Percentiles rank a stretch among this genome's conserved stretches.
These are phyloP conservation scores for Gossypium schwendimanii DNA, from an alignment of 441 rosid species.

Conservation along the genomic window DNA sequence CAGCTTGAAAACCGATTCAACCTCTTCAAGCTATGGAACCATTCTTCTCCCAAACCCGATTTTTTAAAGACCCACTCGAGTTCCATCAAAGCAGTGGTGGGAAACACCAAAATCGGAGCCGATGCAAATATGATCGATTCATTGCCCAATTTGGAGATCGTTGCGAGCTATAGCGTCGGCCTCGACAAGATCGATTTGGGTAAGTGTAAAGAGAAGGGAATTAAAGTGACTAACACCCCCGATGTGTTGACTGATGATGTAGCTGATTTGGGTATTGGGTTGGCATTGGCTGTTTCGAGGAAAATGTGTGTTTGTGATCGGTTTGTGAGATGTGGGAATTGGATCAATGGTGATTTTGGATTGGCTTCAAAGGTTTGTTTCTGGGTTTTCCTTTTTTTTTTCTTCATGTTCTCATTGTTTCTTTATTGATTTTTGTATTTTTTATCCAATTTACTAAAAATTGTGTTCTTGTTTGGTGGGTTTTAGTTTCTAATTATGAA, in stretches of 20 bases:
- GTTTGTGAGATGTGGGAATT: conserved; percentile 39
- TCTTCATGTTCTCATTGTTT: not conserved
- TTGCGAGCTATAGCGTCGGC: conserved; percentile 49
- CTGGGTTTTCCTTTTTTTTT: conserved; percentile 3
- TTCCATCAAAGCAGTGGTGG: conserved; percentile 47
- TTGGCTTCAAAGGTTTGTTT: conserved; percentile 33
- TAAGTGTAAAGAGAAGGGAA: conserved; percentile 47
- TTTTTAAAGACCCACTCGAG: conserved; percentile 21
- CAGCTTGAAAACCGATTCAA: conserved; percentile 44
- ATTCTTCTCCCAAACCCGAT: not conserved
- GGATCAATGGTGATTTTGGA: conserved; percentile 33
- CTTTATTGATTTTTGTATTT: not conserved
- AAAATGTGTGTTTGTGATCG: conserved; percentile 41
- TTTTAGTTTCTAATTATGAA: not conserved
- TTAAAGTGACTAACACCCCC: conserved; percentile 56
- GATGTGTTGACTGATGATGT: conserved; percentile 62
- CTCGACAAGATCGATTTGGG: conserved; percentile 49
- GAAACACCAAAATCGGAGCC: conserved; percentile 41
- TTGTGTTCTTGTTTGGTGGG: not conserved
- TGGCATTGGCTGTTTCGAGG: conserved; percentile 46
- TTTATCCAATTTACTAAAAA: not conserved
- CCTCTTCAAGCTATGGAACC: conserved; percentile 40
- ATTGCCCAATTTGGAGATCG: conserved; percentile 49
- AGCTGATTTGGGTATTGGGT: conserved; percentile 52
- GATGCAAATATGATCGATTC: conserved; percentile 49